Evolutionary conservation across 2,329 filamentous ascomycete genomes (phyloP), one percentile per base, ranked within the genome.

Genomic region (Trichoderma sp.): DNA sequence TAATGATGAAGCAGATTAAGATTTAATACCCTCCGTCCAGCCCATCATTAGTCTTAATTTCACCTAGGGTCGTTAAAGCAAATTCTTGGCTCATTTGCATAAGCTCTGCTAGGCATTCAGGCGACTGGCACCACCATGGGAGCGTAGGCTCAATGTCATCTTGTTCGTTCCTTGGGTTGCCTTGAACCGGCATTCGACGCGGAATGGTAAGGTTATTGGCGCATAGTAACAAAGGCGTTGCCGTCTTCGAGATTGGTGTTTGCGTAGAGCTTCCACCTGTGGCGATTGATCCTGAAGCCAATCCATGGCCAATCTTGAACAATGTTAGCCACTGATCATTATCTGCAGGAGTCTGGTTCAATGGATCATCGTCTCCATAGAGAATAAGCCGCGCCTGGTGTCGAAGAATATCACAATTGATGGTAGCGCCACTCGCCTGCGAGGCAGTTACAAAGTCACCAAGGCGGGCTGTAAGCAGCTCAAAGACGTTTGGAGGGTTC

Each of bases 81-180:
- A 61, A 61, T 29, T 61, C 37, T 14, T 21, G 24, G 27, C 58
- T 61, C 27, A 47, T 61, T 61, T 61, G 37, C 58, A 47, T 61
- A 47, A 61, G 37, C 16, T 47, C 58, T 8, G 58, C 37, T 6
- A 61, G 43, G 1, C 58, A 61, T 33, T 61, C 58, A 21, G 37
- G 37, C 5, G n/a, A 47, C 14, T 61, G 58, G 19, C 24, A 61
- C 58, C 58, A 61, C 58, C 27, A 47, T 31, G 58, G 58, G 16
- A 61, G 58, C 16, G 10, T 31, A 31, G 37, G 19, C 37, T 47
- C 24, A 16, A n/a, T 29, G n/a, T 16, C 8, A 8, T 33, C 24
- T 4, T 21, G 13, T 49, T 8, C 13, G 19, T 5, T 19, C 19
- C 27, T 24, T 49, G 43, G 1, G 11, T 13, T 10, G 3, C 4